Conservation (phyloP, 1,139 yeast species). For the Martiniozyma asiatica region DNA sequence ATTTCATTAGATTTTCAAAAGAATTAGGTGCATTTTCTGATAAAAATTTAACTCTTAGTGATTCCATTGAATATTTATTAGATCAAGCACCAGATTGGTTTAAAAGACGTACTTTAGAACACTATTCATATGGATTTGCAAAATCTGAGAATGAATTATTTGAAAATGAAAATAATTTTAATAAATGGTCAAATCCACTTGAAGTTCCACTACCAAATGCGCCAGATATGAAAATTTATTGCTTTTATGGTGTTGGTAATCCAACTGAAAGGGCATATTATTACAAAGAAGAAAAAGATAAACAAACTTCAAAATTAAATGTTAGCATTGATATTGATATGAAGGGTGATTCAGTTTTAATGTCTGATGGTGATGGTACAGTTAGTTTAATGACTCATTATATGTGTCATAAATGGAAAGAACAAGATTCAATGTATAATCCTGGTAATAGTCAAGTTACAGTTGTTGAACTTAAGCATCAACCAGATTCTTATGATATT, state of each 20-base stretch:
- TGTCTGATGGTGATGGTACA: conserved; percentile 96
- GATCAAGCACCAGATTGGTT: conserved; percentile 71
- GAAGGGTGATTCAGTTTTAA: conserved; percentile 47
- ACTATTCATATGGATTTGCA: conserved; percentile 75
- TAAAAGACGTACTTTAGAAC: conserved; percentile 44
- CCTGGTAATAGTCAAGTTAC: conserved; percentile 68
- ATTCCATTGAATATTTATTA: conserved; percentile 53
- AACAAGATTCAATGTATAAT: conserved; percentile 56
- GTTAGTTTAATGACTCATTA: conserved; percentile 77
- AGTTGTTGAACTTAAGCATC: conserved; percentile 82
- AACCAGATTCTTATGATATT: conserved; percentile 86
- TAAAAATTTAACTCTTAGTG: conserved; percentile 52
- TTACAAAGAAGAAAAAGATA: conserved; percentile 52
- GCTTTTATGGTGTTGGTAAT: conserved; percentile 91
- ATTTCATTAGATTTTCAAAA: conserved; percentile 56
- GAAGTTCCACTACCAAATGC: conserved; percentile 89
- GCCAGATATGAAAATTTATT: conserved; percentile 78
- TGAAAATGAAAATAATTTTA: conserved; percentile 52
- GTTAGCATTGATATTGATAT: conserved; percentile 55
- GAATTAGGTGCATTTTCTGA: conserved; percentile 29
- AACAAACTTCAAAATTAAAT: conserved; percentile 37
- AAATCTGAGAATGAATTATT: conserved; percentile 43
- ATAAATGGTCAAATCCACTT: conserved; percentile 86
- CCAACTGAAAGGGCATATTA: conserved; percentile 90
- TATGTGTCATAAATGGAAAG: conserved; percentile 76